These are phyloP conservation scores for Phaseolus coccineus DNA, from an alignment of 331 rosid species.

Conservation along the genomic window DNA sequence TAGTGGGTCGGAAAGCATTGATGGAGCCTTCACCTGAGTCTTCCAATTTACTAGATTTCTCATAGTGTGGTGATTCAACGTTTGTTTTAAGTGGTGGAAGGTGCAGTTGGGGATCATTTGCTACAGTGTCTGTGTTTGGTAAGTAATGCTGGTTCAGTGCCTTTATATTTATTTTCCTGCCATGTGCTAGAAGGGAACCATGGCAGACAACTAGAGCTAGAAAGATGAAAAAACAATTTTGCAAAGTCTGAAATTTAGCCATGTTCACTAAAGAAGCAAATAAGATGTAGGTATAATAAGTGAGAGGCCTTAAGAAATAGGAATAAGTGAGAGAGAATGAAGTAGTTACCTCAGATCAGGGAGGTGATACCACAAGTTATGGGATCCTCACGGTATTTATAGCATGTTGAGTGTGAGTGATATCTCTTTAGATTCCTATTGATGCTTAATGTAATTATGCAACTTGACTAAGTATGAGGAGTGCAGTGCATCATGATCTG, in stretches of 20 bases:
- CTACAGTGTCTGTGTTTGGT: background rate
- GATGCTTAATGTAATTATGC: constrained; percentile 22
- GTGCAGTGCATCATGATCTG: background rate
- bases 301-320: background rate
- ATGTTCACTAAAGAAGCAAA: constrained; percentile 17
- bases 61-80: background rate
- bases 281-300: too few relatives aligned
- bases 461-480: constrained; percentile 44
- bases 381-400: constrained; percentile 41
- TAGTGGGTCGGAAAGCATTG: constrained; percentile 47
- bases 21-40: background rate
- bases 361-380: constrained; percentile 18
- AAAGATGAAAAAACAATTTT: constrained; percentile 2
- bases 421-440: constrained; percentile 10
- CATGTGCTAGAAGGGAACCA: constrained; percentile 32
- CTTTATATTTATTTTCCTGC: constrained; percentile 38
- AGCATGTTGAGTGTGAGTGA: constrained; percentile 7
- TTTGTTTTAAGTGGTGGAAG: background rate
- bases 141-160: constrained; percentile 37
- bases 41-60: background rate
- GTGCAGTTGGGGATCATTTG: too few relatives aligned
- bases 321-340: background rate
- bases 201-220: constrained; percentile 40
- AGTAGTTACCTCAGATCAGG: background rate
- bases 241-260: constrained; percentile 34